Evolutionary conservation across 2,329 filamentous ascomycete species (phyloP).

Genomic region (Colletotrichum cereale): DNA sequence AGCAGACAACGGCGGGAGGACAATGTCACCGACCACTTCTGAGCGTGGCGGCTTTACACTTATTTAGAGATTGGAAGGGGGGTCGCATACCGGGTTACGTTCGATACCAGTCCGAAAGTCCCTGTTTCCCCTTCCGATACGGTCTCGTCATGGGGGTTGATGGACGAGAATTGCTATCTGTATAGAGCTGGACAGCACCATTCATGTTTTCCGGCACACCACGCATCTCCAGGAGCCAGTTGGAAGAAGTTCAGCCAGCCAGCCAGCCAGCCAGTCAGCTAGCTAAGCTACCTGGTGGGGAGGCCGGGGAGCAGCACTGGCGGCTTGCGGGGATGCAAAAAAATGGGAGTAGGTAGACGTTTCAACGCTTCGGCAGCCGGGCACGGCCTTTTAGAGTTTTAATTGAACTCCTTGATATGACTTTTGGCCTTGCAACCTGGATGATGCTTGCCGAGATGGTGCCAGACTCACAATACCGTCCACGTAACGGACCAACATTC

Average conservation of each 20-base stretch:
- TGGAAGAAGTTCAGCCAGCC: not conserved
- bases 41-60: not conserved
- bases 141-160: not conserved
- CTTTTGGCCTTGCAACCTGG: not conserved
- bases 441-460: not conserved
- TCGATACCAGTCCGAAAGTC: not conserved
- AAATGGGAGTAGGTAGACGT: constrained; percentile 3
- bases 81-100: not conserved
- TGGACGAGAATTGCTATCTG: not conserved
- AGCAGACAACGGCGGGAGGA: not conserved
- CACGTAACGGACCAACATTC: too few species aligned
- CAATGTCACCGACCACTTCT: constrained; percentile 21
- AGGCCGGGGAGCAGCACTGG: not conserved
- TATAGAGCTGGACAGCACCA: not conserved
- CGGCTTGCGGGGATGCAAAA: not conserved
- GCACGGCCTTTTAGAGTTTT: constrained; percentile 18
- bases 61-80: not conserved
- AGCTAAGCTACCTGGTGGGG: not conserved
- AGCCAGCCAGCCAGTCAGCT: too few species aligned
- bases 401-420: constrained; percentile 13
- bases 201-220: not conserved
- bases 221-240: not conserved
- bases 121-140: not conserved
- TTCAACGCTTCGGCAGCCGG: constrained; percentile 26
- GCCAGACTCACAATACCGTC: not conserved